Evolutionary conservation across 73 alveolate species (phyloP), one percentile per base, ranked within the genome.

Genomic region (Effrenium voratum): DNA sequence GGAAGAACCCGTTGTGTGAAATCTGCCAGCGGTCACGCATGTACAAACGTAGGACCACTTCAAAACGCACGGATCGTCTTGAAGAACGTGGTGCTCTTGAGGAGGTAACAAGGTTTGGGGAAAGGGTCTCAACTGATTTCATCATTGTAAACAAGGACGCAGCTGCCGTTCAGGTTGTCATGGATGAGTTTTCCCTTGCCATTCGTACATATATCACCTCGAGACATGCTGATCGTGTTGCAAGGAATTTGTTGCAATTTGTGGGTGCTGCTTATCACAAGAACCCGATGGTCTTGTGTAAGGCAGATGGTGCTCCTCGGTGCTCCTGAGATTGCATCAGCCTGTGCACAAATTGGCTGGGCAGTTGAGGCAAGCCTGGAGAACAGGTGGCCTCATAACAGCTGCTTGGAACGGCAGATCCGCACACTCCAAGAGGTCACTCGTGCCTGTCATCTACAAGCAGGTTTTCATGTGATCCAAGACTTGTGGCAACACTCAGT

Each of bases 351-450:
- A 1, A 3, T 82, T 4, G 93, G 93, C 34, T 82, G 46, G 40
- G 76, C 49, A 0, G 77, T 36, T n/a, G 93, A 82, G 40, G 77
- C 93, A 2, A 34, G 77, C 13, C 76, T 82, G 0, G 46, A 52
- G 30, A 30, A 76, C 8, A 49, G 93, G 93, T 52, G 93, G 93
- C 93, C 93, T 4, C 93, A 52, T 38, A 82, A 82, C 93, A 13
- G 70, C 45, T 75, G 46, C 55, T 1, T 82, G 22, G 93, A 82
- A 52, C 52, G 93, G 4, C 55, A 82, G 93, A 52, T 82, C 50
- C 46, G 77, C 22, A 82, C 93, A 30, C 24, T 82, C 36, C 50
- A 82, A 36, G 93, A 82, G 24, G 30, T 52, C 34, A 40, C 76
- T 2, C 4, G 93, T 12, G 93, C 93, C 0, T 16, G 77, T 2